Conservation (phyloP, 148 eudicot species). For the Heliamphora exappendiculata region DNA sequence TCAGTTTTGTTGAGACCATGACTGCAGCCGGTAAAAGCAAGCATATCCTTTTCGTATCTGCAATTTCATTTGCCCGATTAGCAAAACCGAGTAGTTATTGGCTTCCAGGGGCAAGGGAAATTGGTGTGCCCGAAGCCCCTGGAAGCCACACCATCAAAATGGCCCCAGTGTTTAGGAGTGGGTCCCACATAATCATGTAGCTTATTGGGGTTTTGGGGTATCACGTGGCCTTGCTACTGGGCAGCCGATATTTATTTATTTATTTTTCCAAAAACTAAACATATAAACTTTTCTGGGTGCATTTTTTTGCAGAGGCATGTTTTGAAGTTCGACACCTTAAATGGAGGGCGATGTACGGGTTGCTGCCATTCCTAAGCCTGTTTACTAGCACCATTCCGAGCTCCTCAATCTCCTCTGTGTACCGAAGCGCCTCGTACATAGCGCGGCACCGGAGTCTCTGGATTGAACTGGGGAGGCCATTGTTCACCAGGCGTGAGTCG, state of each 20-base stretch:
- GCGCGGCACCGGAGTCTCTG: constrained; percentile 62
- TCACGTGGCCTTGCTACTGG: too few species aligned
- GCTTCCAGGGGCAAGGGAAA: too few species aligned
- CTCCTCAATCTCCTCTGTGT: constrained; percentile 36
- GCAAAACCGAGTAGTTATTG: too few species aligned
- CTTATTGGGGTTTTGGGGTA: too few species aligned
- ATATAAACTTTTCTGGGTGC: background rate
- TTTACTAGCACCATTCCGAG: constrained; percentile 29
- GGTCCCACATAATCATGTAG: too few species aligned
- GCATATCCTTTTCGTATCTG: constrained; percentile 60
- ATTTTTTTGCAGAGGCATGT: background rate
- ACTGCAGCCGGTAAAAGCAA: constrained; percentile 57
- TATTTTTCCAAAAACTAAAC: too few species aligned
- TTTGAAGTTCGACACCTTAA: constrained; percentile 28
- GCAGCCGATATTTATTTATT: too few species aligned
- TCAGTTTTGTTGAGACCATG: constrained; percentile 36
- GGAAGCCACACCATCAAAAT: too few species aligned
- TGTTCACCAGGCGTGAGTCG: constrained; percentile 55
- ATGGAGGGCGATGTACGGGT: constrained; percentile 48
- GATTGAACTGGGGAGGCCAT: constrained; percentile 40
- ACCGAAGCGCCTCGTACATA: constrained; percentile 44
- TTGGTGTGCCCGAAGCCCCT: too few species aligned
- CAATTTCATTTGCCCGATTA: background rate
- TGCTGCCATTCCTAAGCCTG: constrained; percentile 21
- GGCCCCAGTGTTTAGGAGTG: too few species aligned